phyloP scores from a whole-genome alignment of 352 stramenopile species.

The Phytophthora constricta region DNA sequence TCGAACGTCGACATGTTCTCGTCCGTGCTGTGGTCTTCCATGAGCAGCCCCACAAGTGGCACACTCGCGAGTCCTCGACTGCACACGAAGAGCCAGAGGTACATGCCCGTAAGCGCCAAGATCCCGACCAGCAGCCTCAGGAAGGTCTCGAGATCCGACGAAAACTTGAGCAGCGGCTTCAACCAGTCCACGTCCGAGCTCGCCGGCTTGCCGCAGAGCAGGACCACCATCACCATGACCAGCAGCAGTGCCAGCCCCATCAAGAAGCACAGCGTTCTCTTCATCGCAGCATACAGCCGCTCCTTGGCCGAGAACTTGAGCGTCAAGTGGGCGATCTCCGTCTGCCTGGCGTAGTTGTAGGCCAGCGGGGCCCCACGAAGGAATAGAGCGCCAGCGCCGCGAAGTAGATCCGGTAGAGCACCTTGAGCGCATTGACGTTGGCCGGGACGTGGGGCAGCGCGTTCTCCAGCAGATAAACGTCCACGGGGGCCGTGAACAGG shows the following conservation, averaged over 20 bases:
- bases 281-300: constrained; percentile 64
- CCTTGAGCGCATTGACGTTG: constrained; percentile 57
- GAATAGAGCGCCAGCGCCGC: constrained; percentile 63
- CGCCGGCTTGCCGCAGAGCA: constrained; percentile 80
- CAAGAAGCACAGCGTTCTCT: constrained; percentile 81
- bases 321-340: constrained; percentile 85
- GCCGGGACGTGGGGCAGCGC: constrained; percentile 61
- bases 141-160: constrained; percentile 75
- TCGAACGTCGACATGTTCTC: constrained; percentile 76
- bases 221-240: constrained; percentile 67
- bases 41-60: constrained; percentile 77
- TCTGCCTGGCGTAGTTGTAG: constrained; percentile 86
- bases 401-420: constrained; percentile 83
- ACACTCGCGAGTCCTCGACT: constrained; percentile 75
- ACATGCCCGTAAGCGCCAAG: constrained; percentile 74
- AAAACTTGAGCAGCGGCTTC: constrained; percentile 79
- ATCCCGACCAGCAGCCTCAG: constrained; percentile 77
- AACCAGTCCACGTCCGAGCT: constrained; percentile 85
- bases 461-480: constrained; percentile 84
- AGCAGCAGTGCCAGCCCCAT: constrained; percentile 70
- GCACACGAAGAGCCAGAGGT: constrained; percentile 81
- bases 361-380: constrained; percentile 76
- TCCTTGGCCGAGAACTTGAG: constrained; percentile 60
- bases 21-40: constrained; percentile 77
- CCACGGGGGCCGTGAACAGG: constrained; percentile 79